phyloP scores from a whole-genome alignment of 306 rosid species.

The Dryas drummondii region DNA sequence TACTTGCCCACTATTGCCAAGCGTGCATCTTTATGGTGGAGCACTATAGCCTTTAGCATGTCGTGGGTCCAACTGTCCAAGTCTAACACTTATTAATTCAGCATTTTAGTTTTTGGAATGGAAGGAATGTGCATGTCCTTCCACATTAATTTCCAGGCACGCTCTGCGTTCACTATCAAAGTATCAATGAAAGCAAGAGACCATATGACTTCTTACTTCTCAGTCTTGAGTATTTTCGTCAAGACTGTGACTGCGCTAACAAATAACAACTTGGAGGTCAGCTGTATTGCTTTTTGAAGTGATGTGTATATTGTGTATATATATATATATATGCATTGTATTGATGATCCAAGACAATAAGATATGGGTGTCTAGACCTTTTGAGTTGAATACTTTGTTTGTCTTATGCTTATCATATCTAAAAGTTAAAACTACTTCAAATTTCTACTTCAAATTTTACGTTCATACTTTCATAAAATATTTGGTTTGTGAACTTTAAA shows the following conservation, averaged over 20 bases:
- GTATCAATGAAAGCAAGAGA: background rate
- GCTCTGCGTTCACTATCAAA: background rate
- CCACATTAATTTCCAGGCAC: no score
- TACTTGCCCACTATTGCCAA: background rate
- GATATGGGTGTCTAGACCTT: no score
- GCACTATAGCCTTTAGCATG: background rate
- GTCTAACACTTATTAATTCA: background rate
- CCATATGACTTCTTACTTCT: background rate
- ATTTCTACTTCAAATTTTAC: no score
- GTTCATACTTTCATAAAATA: no score
- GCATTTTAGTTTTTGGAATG: background rate
- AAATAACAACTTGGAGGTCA: background rate
- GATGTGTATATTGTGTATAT: no score
- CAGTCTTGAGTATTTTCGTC: background rate
- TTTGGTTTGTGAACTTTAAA: no score
- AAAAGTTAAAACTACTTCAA: no score
- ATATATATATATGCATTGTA: no score
- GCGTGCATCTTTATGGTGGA: constrained; percentile 13
- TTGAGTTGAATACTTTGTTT: no score
- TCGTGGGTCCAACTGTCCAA: background rate
- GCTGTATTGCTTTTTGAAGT: background rate
- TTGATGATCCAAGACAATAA: no score
- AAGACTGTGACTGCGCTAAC: background rate
- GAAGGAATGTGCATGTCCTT: background rate
- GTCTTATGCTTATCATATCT: no score